Evolutionary conservation across 2,329 filamentous ascomycete genomes (phyloP), one percentile per base, ranked within the genome.

Genomic region (Fusarium napiforme): DNA sequence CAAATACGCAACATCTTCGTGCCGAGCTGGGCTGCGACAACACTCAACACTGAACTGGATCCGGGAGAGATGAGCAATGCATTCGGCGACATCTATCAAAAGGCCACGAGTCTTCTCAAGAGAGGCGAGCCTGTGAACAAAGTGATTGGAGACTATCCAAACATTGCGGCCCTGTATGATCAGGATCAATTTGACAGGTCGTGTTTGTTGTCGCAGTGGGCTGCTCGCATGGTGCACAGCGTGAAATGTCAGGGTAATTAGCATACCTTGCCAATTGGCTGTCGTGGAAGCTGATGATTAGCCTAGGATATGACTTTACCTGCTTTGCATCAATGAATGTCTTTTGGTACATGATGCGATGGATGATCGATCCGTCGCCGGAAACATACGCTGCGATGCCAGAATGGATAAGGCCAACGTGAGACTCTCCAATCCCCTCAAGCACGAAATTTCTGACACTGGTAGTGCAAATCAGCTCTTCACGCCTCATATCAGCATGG

Each of bases 401-500:
- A 2, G 69, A 56, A 64, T 71, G 69, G 69, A 71, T 72, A 2
- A 57, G 69, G n/a, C 69, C 69, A 12, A 49, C 40, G 69, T 72
- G 1, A 46, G 57, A 4, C 2, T 2, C 3, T 5, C 6, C 2
- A 1, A 3, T 1, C 2, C 1, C 0, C 4, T 1, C 3, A 21
- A 9, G 10, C 1, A 21, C 0, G 5, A 9, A 2, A 9, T 2
- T 1, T 34, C 19, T 66, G 0, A 49, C 4, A 9, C 1, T 1
- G 1, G 1, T 3, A 72, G 69, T 0, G 1, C 46, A 0, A 49
- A 28, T 2, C 69, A 72, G 10, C 14, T 71, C 0, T 71, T 71
- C 11, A 71, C 49, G 0, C 69, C 69, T 1, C 69, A 72, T 1
- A 72, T 72, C 0, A 69, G 36, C 2, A 72, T 69, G 52, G 63